Percentiles rank a stretch among this genome's conserved stretches.
Evolutionary conservation across 495 filamentous ascomycete genomes (phyloP).

Genomic region (Jackrogersella multiformis): DNA sequence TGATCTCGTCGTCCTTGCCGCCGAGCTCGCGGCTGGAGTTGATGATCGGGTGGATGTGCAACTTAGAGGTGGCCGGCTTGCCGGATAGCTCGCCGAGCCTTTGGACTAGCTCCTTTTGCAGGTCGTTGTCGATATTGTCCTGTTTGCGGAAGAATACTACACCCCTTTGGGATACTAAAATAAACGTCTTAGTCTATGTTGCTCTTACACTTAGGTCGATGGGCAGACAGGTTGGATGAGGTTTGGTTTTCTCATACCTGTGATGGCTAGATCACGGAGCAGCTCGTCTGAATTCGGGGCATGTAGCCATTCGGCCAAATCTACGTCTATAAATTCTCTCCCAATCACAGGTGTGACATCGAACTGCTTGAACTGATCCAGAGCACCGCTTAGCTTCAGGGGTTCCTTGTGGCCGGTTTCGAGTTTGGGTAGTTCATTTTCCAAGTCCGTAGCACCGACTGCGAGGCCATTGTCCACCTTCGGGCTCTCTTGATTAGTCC

Average conservation of each 20-base stretch:
- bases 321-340: conserved; percentile 67
- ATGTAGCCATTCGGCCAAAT: conserved; percentile 67
- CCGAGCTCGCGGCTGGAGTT: conserved; percentile 68
- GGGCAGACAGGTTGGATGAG: conserved; percentile 24
- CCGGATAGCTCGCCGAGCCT: conserved; percentile 72
- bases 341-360: conserved; percentile 76
- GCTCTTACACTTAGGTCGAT: conserved; percentile 4
- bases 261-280: conserved; percentile 72
- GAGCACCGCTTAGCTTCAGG: conserved; percentile 58
- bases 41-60: conserved; percentile 78
- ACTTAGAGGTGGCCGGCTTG: conserved; percentile 69
- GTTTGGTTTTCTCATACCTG: conserved; percentile 65
- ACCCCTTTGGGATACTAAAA: conserved; percentile 79
- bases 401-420: conserved; percentile 49
- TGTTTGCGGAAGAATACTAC: conserved; percentile 86
- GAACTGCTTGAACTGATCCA: conserved; percentile 67
- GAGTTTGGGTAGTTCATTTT: conserved; percentile 34
- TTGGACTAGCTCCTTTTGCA: conserved; percentile 74
- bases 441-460: conserved; percentile 26
- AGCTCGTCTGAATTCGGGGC: conserved; percentile 73
- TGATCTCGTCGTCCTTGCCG: conserved; percentile 74
- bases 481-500: conserved; percentile 1
- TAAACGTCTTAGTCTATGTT: conserved; percentile 66
- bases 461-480: conserved; percentile 16
- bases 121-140: conserved; percentile 68